Percentiles rank a stretch among this genome's conserved stretches.
phyloP scores from a whole-genome alignment of 768 basidiomycete species.

The Lyophyllum semitale region DNA sequence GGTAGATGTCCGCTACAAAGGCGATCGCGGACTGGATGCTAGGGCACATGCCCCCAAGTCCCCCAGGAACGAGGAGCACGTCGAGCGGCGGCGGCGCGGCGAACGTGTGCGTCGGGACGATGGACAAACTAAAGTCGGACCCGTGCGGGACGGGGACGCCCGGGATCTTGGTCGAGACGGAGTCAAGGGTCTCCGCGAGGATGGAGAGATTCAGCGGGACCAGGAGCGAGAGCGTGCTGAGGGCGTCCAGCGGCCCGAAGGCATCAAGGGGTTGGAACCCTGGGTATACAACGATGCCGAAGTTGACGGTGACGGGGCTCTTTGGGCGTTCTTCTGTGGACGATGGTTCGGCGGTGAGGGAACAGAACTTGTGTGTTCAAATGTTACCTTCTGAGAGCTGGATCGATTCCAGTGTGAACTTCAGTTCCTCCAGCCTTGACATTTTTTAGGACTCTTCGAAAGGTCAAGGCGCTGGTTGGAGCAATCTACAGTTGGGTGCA shows the following conservation, averaged over 20 bases:
- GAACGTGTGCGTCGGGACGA: too few species aligned
- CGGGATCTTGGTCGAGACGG: slow-evolving; percentile 26
- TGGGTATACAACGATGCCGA: slow-evolving; percentile 29
- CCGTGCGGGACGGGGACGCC: neutral
- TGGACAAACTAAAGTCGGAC: slow-evolving; percentile 12
- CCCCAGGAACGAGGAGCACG: too few species aligned
- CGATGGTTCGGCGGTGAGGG: neutral
- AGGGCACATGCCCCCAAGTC: slow-evolving; percentile 23
- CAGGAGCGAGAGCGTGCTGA: slow-evolving; percentile 25
- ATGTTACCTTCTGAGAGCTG: neutral
- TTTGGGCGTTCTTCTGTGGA: neutral
- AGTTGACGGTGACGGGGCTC: slow-evolving; percentile 12
- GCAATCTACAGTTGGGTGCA: too few species aligned
- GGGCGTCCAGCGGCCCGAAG: slow-evolving; percentile 33
- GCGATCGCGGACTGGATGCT: slow-evolving; percentile 26
- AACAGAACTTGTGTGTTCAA: neutral
- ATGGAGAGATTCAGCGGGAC: too few species aligned
- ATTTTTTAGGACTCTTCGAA: neutral
- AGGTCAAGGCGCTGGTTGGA: too few species aligned
- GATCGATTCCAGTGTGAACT: neutral
- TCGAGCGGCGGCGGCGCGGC: too few species aligned
- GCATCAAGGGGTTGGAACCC: slow-evolving; percentile 34
- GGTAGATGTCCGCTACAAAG: slow-evolving; percentile 38
- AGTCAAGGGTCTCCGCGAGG: slow-evolving; percentile 24
- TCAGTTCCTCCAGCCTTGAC: neutral